Evolutionary conservation across 2,329 filamentous ascomycete genomes (phyloP), one percentile per base, ranked within the genome.

Genomic region (Xylaria multiplex): DNA sequence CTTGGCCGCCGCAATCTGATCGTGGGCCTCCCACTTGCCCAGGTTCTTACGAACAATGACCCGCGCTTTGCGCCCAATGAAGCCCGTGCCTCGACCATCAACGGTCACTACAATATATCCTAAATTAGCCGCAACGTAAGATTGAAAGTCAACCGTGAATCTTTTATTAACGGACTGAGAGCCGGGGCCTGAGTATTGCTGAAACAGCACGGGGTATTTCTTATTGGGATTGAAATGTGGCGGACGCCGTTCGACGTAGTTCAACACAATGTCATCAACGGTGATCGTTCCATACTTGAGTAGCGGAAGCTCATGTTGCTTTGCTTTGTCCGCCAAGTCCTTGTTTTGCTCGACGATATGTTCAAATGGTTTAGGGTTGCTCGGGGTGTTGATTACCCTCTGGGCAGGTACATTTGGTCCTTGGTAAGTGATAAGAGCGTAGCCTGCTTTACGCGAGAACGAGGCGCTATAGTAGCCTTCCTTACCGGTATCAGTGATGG

Each of bases 21-120:
- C 96, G 45, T 88, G 84, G 0, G 95, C 88, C 81, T 99, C 96
- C 76, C 90, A 93, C 73, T 91, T 83, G 19, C 96, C 96, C 37
- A 99, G 86, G 70, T 96, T 90, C 59, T 91, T 92, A 65, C 95
- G 90, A 63, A 97, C 88, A 60, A 92, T 85, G 62, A 93, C 93
- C 57, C 96, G 91, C 64, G 93, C 89, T 78, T 91, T 87, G 73
- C 96, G 91, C 37, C 96, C 96, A 54, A 92, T 91, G 79, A 89
- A 97, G 42, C 96, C 96, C 0, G 96, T 99, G 48, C 96, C 96
- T 57, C 95, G 90, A 19, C 93, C 93, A 77, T 99, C 96, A 32
- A 99, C 91, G 0, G 95, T 98, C 55, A 99, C 91, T 43, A 97
- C 95, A 59, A 99, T 86, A 79, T 99, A 99, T 48, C 93, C 95